phyloP scores from a whole-genome alignment of 768 basidiomycete genomes.

The Cystobasidium onofrii region DNA sequence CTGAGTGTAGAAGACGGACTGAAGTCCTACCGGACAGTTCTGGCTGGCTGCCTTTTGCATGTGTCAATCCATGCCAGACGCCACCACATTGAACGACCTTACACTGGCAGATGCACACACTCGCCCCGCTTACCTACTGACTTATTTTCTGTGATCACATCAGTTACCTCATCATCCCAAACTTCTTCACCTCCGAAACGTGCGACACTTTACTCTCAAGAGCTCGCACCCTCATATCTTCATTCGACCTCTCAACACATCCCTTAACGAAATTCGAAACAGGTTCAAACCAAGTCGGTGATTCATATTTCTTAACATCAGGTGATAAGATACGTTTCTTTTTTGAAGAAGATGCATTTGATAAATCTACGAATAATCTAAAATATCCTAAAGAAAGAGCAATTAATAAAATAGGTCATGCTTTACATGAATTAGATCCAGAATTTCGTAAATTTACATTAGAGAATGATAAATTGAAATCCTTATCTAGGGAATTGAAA shows the following conservation, averaged over 20 bases:
- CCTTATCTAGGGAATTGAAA: slow-evolving; percentile 65
- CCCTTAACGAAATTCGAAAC: slow-evolving; percentile 91
- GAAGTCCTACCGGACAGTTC: no score
- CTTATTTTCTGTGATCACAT: neutral
- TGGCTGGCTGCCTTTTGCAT: no score
- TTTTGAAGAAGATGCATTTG: slow-evolving; percentile 79
- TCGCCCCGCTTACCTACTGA: neutral
- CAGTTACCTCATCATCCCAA: slow-evolving; percentile 56
- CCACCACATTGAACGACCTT: no score
- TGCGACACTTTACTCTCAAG: slow-evolving; percentile 58
- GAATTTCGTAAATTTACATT: slow-evolving; percentile 70
- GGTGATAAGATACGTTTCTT: slow-evolving; percentile 69
- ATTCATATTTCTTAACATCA: slow-evolving; percentile 83
- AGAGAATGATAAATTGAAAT: slow-evolving; percentile 62
- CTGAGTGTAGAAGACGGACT: no score
- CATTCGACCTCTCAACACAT: slow-evolving; percentile 68
- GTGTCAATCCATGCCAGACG: no score
- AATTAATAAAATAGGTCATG: slow-evolving; percentile 79
- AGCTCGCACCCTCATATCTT: slow-evolving; percentile 66
- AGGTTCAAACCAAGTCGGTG: slow-evolving; percentile 44
- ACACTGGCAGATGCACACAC: no score
- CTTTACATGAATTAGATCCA: slow-evolving; percentile 75
- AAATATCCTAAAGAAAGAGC: slow-evolving; percentile 54
- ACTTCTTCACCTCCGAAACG: slow-evolving; percentile 60
- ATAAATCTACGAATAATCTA: slow-evolving; percentile 59